phyloP scores from a whole-genome alignment of 2,329 filamentous ascomycete genomes.

The Madurella mycetomatis region DNA sequence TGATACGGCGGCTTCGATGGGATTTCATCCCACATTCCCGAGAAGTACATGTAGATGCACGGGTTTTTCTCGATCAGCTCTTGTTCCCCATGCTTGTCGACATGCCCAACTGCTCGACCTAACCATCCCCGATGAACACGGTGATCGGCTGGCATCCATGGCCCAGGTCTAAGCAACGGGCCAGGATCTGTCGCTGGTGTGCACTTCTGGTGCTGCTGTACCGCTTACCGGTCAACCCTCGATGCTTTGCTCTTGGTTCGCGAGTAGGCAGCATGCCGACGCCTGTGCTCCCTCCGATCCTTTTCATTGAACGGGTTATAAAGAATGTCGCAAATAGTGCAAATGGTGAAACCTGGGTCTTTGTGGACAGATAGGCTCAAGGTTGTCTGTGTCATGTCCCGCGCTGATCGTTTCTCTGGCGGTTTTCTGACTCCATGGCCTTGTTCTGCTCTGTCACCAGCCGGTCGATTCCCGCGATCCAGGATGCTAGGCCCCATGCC shows the following conservation, averaged over 20 bases:
- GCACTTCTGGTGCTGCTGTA: background rate
- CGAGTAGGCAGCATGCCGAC: constrained; percentile 25
- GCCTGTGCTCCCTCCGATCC: constrained; percentile 39
- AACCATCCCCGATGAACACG: constrained; percentile 61
- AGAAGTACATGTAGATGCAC: constrained; percentile 62
- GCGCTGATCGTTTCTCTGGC: constrained; percentile 16
- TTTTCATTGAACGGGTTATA: constrained; percentile 43
- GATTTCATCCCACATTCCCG: constrained; percentile 64
- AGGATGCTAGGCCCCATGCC: constrained; percentile 15
- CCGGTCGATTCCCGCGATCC: background rate
- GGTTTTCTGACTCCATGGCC: constrained; percentile 8
- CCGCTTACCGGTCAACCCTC: constrained; percentile 40
- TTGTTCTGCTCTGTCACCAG: background rate
- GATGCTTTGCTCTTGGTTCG: constrained; percentile 6
- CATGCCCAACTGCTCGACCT: constrained; percentile 49
- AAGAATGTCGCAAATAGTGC: constrained; percentile 40
- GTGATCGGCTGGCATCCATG: constrained; percentile 62
- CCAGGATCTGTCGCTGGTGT: background rate
- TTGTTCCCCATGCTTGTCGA: constrained; percentile 45
- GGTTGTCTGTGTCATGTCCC: constrained; percentile 38
- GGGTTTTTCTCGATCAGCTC: constrained; percentile 60
- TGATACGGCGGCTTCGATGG: constrained; percentile 56
- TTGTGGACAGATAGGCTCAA: constrained; percentile 37
- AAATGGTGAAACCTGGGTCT: constrained; percentile 36
- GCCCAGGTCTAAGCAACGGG: constrained; percentile 41